These are phyloP conservation scores for Scheffersomyces spartinae DNA, from an alignment of 805 yeast genomes.

Conservation along the genomic window DNA sequence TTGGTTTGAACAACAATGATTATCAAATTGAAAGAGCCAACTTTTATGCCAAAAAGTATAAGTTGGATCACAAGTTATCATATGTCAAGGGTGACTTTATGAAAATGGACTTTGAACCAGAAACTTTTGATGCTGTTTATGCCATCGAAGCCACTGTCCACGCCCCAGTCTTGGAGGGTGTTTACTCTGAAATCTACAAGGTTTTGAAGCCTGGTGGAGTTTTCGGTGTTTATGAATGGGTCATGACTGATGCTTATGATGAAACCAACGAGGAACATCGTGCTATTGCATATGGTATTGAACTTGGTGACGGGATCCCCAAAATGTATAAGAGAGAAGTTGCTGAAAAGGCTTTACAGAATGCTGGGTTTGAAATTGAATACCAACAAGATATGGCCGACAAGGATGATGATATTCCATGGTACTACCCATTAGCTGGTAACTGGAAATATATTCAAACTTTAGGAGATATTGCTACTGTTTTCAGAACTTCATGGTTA, in stretches of 20 bases:
- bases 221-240: constrained; percentile 99
- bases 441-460: constrained; percentile 83
- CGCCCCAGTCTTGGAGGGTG: constrained; percentile 94
- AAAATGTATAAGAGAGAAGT: constrained; percentile 83
- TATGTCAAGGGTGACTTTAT: constrained; percentile 97
- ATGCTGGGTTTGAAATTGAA: constrained; percentile 78
- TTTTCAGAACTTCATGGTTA: constrained; percentile 73
- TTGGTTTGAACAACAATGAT: constrained; percentile 93
- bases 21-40: constrained; percentile 91
- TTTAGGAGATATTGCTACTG: constrained; percentile 65
- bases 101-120: constrained; percentile 94
- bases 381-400: constrained; percentile 77
- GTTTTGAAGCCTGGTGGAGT: constrained; percentile 96
- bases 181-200: constrained; percentile 86
- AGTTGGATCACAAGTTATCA: constrained; percentile 61
- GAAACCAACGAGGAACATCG: constrained; percentile 82
- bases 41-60: constrained; percentile 56
- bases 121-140: constrained; percentile 89
- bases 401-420: constrained; percentile 73
- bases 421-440: constrained; percentile 96
- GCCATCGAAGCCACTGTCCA: constrained; percentile 99
- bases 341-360: constrained; percentile 76
- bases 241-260: constrained; percentile 90
- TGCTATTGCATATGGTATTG: constrained; percentile 92
- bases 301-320: constrained; percentile 98